phyloP scores from a whole-genome alignment of 208 protist species.

The Leishmania mexicana region DNA sequence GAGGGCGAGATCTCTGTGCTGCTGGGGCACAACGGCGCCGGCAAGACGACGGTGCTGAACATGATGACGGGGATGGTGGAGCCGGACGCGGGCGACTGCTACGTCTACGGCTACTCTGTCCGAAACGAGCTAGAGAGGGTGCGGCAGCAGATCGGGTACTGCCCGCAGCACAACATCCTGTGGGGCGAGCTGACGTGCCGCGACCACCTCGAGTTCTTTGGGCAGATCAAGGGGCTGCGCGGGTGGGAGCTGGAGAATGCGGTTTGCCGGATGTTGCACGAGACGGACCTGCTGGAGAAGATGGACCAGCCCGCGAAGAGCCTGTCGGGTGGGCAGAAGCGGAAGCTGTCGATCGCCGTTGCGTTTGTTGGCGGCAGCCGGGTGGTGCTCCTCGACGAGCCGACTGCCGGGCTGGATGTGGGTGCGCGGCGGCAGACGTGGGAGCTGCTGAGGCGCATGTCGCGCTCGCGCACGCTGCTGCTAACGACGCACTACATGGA shows the following conservation, averaged over 20 bases:
- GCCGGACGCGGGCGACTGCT: slow-evolving; percentile 65
- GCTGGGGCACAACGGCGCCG: slow-evolving; percentile 85
- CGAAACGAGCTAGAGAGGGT: slow-evolving; percentile 42
- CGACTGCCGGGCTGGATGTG: slow-evolving; percentile 88
- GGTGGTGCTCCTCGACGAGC: slow-evolving; percentile 89
- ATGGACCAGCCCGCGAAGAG: slow-evolving; percentile 20
- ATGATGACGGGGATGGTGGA: slow-evolving; percentile 78
- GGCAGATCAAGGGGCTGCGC: slow-evolving; percentile 80
- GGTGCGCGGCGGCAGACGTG: slow-evolving; percentile 71
- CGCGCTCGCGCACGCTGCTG: slow-evolving; percentile 47
- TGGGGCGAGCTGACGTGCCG: slow-evolving; percentile 76
- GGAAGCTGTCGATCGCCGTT: slow-evolving; percentile 82
- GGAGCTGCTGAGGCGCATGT: slow-evolving; percentile 55
- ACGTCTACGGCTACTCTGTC: slow-evolving; percentile 71
- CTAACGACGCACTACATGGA: slow-evolving; percentile 96
- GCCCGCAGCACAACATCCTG: slow-evolving; percentile 59
- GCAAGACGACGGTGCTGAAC: slow-evolving; percentile 83
- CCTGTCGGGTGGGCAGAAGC: slow-evolving; percentile 86
- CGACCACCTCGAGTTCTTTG: slow-evolving; percentile 93
- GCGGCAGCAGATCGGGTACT: slow-evolving; percentile 74
- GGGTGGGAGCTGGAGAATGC: slow-evolving; percentile 35
- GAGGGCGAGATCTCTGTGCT: slow-evolving; percentile 76
- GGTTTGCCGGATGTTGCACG: slow-evolving; percentile 48
- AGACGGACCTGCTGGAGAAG: slow-evolving; percentile 68
- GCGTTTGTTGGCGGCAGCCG: slow-evolving; percentile 77